Conservation (phyloP, 805 yeast species). For the Starmerella bacillaris region DNA sequence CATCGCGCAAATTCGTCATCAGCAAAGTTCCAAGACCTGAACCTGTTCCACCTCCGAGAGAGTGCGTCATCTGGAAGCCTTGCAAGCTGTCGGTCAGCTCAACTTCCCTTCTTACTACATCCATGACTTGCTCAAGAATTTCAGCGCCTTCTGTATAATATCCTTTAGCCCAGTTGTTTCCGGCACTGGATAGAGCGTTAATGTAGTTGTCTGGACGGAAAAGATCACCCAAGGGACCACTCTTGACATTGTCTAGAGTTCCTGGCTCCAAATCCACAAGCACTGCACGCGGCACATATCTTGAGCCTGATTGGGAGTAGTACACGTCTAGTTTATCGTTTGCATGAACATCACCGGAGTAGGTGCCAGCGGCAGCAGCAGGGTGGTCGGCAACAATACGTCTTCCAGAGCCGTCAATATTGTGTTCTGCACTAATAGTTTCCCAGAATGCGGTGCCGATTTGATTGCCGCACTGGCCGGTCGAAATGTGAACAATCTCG, state of each 20-base stretch:
- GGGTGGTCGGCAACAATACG: constrained; percentile 15
- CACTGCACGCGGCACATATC: constrained; percentile 80
- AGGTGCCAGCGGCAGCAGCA: constrained; percentile 3
- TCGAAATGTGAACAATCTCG: constrained; percentile 66
- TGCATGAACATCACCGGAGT: constrained; percentile 13
- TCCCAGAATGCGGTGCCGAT: constrained; percentile 36
- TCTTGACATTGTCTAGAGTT: constrained; percentile 68
- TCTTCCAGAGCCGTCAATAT: constrained; percentile 24
- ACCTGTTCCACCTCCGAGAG: constrained; percentile 86
- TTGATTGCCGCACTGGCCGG: constrained; percentile 99
- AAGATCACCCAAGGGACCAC: constrained; percentile 64
- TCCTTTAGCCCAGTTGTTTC: constrained; percentile 95
- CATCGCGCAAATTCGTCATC: constrained; percentile 73
- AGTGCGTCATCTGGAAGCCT: constrained; percentile 81
- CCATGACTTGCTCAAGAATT: constrained; percentile 74
- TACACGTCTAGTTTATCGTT: constrained; percentile 54
- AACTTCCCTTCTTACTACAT: constrained; percentile 81
- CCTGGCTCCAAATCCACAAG: constrained; percentile 89
- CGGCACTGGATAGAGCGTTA: constrained; percentile 82
- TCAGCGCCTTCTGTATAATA: constrained; percentile 95
- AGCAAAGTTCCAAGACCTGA: constrained; percentile 90
- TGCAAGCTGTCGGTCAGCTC: constrained; percentile 84
- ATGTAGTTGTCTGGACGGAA: constrained; percentile 87
- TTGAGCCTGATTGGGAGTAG: constrained; percentile 67
- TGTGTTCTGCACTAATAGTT: constrained; percentile 27